Evolutionary conservation across 441 rosid species (phyloP).

Genomic region (Croton setiger): DNA sequence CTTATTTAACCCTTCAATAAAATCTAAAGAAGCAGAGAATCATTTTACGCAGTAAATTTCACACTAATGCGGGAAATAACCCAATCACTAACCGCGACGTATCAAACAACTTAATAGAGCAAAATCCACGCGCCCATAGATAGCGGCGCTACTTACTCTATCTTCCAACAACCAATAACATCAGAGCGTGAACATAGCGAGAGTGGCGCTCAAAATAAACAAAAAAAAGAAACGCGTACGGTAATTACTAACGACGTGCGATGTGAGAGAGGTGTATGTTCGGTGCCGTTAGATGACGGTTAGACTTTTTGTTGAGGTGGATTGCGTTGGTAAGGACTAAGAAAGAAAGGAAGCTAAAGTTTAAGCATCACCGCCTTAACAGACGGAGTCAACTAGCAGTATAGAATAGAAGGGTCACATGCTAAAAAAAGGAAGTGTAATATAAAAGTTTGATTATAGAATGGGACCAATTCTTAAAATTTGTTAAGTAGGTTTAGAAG

Average conservation of each 20-base stretch:
- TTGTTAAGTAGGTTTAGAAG: background rate
- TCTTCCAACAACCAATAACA: background rate
- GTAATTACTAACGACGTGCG: no score
- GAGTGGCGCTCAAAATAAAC: slow-evolving; percentile 4
- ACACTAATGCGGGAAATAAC: background rate
- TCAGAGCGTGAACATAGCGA: slow-evolving; percentile 8
- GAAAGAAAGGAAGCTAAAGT: background rate
- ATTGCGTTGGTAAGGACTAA: no score
- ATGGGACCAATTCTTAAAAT: background rate
- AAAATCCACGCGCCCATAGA: background rate
- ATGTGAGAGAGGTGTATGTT: background rate
- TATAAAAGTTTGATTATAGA: background rate
- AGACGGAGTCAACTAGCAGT: slow-evolving; percentile 21
- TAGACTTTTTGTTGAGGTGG: background rate
- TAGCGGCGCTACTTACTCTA: background rate
- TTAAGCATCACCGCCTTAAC: slow-evolving; percentile 33
- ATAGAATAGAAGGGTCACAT: background rate
- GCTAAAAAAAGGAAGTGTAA: background rate
- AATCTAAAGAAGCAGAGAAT: no score
- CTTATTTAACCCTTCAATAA: no score
- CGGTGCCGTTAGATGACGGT: slow-evolving; percentile 28
- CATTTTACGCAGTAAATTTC: background rate
- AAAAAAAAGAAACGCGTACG: slow-evolving; percentile 16
- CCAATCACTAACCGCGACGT: slow-evolving; percentile 14
- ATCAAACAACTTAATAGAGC: no score